Percentiles rank a stretch among this genome's conserved stretches.
These are phyloP conservation scores for Thinopyrum elongatum DNA, from an alignment of 176 grass and related monocot genomes.

Conservation along the genomic window DNA sequence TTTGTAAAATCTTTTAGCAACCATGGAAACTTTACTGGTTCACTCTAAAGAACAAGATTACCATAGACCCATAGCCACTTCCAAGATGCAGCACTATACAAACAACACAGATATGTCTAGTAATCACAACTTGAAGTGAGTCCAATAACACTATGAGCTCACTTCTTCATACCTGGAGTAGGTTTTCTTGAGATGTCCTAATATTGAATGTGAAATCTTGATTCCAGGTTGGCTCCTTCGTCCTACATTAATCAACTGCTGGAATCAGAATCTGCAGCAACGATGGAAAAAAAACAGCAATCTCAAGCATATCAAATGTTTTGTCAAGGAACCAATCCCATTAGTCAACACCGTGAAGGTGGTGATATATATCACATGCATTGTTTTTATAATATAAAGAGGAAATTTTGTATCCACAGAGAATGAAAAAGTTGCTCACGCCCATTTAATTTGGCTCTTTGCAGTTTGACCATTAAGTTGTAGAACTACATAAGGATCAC, in stretches of 20 bases:
- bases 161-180: slow-evolving; percentile 61
- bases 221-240: slow-evolving; percentile 91
- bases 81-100: slow-evolving; percentile 1
- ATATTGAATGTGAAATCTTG: slow-evolving; percentile 79
- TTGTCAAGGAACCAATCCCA: not conserved
- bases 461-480: slow-evolving; percentile 72
- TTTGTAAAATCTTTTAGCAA: not conserved
- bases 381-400: not conserved
- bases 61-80: not conserved
- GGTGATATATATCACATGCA: not conserved
- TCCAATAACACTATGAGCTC: not conserved
- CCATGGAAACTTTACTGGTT: not conserved
- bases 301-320: slow-evolving; percentile 24
- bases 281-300: slow-evolving; percentile 20
- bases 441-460: slow-evolving; percentile 95
- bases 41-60: not conserved
- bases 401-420: not conserved
- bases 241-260: slow-evolving; percentile 55
- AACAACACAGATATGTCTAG: not conserved
- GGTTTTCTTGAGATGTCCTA: slow-evolving; percentile 53
- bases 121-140: not conserved
- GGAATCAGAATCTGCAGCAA: slow-evolving; percentile 24
- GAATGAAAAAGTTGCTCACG: slow-evolving; percentile 56
- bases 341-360: not conserved
- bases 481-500: slow-evolving; percentile 88